phyloP scores from a whole-genome alignment of 2,329 filamentous ascomycete species.

The Diaporthe citriasiana region DNA sequence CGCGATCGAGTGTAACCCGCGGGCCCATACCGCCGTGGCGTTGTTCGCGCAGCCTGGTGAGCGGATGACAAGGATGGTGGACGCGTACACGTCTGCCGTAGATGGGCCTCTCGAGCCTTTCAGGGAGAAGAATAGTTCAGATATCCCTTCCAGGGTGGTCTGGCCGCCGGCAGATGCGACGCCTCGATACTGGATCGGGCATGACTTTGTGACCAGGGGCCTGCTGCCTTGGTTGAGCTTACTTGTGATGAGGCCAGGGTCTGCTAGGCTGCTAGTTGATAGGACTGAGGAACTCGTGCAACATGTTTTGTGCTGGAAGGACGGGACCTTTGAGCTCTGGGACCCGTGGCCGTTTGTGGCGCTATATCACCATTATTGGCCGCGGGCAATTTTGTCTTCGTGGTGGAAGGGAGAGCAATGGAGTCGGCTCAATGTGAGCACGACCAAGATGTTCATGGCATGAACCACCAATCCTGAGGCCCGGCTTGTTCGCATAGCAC shows the following conservation, averaged over 20 bases:
- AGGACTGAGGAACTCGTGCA: constrained; percentile 49
- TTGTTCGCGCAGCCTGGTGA: constrained; percentile 64
- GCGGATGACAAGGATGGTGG: constrained; percentile 60
- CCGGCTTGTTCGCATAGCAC: background rate
- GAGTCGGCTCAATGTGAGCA: constrained; percentile 78
- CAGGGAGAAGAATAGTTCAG: constrained; percentile 7
- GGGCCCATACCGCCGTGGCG: constrained; percentile 76
- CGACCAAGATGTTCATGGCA: constrained; percentile 50
- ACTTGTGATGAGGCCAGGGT: constrained; percentile 45
- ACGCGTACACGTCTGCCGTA: constrained; percentile 67
- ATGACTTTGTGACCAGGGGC: constrained; percentile 71
- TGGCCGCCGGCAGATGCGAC: constrained; percentile 45
- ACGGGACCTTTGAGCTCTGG: constrained; percentile 66
- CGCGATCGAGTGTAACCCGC: constrained; percentile 80
- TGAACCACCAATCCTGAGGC: background rate
- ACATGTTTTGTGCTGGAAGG: constrained; percentile 65
- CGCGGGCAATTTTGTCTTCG: constrained; percentile 62
- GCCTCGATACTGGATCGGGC: constrained; percentile 74
- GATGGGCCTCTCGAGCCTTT: constrained; percentile 44
- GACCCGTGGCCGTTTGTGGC: constrained; percentile 71
- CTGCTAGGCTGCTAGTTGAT: constrained; percentile 43
- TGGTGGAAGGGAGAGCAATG: constrained; percentile 65
- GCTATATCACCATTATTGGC: constrained; percentile 71
- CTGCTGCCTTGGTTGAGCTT: constrained; percentile 60
- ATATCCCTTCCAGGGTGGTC: background rate